Base-by-base conservation (phyloP, 2,329 filamentous ascomycete genomes). In the Fusarium pseudoanthophilum region DNA sequence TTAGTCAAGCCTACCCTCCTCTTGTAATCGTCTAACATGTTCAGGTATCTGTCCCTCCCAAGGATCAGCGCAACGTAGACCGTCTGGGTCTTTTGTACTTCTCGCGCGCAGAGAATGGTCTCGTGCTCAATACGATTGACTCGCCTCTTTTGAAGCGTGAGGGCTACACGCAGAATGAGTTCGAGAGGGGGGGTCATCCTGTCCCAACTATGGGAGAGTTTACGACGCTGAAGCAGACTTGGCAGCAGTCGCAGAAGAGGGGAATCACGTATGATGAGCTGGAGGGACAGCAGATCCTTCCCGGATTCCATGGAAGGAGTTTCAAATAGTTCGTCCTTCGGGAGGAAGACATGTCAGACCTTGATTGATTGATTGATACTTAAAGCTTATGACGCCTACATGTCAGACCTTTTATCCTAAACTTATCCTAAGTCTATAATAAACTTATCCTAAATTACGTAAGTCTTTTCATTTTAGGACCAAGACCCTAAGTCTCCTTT, bases 31-130 rank as follows among this genome's bases (percentile, higher is more conserved):
- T 28, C 26, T 28, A 28, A 28, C 26, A 28, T 28, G 26, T 28
- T 28, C 26, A 28, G 80, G 81, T 83, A 1, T 80, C 81, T 1
- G 78, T 81, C 3, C 83, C 83, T 1, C 83, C 83, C 4, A 80
- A 80, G 48, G 83, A 85, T 65, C 83, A 85, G 64, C 76, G 83
- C 2, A 78, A 87, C 59, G 81, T 86, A 5, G 84, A 87, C 58
- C 83, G 87, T 1, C 80, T 87, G 0, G 86, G 87, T 0, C 75
- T 88, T 9, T 73, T 88, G 42, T 88, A 88, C 69, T 88, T 88
- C 77, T 85, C 86, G 4, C 83, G 86, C 1, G 81, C 82, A 5
- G 79, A 84, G 58, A 84, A 84, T 39, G 80, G 82, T 32, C 76
- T 84, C 2, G 72, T 78, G 1, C 73, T 85, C 1, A 80, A 78